Evolutionary conservation across 106 monocot genomes (phyloP).

Genomic region (Phalaenopsis equestris): DNA sequence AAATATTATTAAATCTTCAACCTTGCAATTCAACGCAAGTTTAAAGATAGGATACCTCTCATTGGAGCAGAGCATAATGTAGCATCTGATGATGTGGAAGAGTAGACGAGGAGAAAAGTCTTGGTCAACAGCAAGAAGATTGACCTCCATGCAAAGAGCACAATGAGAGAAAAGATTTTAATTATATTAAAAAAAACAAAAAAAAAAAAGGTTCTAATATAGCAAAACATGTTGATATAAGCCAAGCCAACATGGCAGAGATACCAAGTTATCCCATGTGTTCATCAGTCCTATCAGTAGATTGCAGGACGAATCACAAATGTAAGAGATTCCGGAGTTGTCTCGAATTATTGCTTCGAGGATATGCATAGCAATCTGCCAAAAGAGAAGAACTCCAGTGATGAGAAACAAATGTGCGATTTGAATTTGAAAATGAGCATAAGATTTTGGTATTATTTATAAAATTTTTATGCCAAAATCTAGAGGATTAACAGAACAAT

Average conservation of each 20-base stretch:
- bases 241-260: neutral
- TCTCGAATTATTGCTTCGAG: conserved; percentile 43
- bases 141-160: conserved; percentile 15
- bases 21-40: neutral
- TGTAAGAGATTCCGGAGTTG: conserved; percentile 21
- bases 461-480: no score
- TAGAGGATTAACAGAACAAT: no score
- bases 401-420: neutral
- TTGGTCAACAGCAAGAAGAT: conserved; percentile 12
- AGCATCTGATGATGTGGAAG: conserved; percentile 52
- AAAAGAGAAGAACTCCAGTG: neutral
- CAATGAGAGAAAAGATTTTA: neutral
- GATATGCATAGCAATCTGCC: conserved; percentile 58
- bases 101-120: conserved; percentile 51
- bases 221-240: neutral
- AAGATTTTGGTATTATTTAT: no score
- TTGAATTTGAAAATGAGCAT: no score
- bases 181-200: neutral
- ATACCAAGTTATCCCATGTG: conserved; percentile 33
- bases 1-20: neutral
- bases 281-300: conserved; percentile 18
- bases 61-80: conserved; percentile 30
- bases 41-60: conserved; percentile 11
- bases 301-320: conserved; percentile 18
- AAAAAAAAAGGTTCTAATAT: neutral